These are phyloP conservation scores for Neurospora discreta DNA, from an alignment of 495 filamentous ascomycete species.

Conservation along the genomic window DNA sequence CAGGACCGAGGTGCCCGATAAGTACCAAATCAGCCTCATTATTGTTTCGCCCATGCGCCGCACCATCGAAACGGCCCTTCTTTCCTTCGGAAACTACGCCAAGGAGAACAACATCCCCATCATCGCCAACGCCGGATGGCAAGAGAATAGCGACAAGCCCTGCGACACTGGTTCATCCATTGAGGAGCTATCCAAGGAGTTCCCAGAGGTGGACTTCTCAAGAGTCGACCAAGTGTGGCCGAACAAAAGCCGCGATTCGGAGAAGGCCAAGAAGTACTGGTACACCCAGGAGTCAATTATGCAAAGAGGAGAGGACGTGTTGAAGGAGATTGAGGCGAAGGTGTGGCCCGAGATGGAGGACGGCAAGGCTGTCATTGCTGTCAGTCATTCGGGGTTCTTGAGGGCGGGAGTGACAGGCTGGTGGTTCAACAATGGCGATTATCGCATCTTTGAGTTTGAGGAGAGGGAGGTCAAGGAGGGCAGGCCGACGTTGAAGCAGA, in stretches of 20 bases:
- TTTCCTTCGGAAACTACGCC: slow-evolving; percentile 40
- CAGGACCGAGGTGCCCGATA: slow-evolving; percentile 31
- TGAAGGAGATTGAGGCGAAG: slow-evolving; percentile 36
- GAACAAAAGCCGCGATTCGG: slow-evolving; percentile 34
- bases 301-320: slow-evolving; percentile 33
- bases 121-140: slow-evolving; percentile 41
- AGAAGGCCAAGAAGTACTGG: slow-evolving; percentile 29
- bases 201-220: slow-evolving; percentile 43
- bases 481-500: slow-evolving; percentile 26
- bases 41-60: slow-evolving; percentile 48
- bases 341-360: slow-evolving; percentile 26
- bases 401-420: slow-evolving; percentile 33
- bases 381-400: slow-evolving; percentile 50
- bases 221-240: slow-evolving; percentile 44
- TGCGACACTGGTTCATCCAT: slow-evolving; percentile 46
- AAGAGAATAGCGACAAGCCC: slow-evolving; percentile 46
- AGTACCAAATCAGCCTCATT: slow-evolving; percentile 42
- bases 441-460: slow-evolving; percentile 48
- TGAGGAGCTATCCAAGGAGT: slow-evolving; percentile 29
- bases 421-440: slow-evolving; percentile 49
- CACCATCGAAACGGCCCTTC: slow-evolving; percentile 45
- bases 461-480: slow-evolving; percentile 17
- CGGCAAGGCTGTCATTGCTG: slow-evolving; percentile 45
- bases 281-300: slow-evolving; percentile 37
- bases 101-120: slow-evolving; percentile 38